A percentile compares a stretch with the other conserved stretches of the same genome.
Evolutionary conservation across 1,284 basidiomycete genomes (phyloP).

Genomic region (Pascua sp.): DNA sequence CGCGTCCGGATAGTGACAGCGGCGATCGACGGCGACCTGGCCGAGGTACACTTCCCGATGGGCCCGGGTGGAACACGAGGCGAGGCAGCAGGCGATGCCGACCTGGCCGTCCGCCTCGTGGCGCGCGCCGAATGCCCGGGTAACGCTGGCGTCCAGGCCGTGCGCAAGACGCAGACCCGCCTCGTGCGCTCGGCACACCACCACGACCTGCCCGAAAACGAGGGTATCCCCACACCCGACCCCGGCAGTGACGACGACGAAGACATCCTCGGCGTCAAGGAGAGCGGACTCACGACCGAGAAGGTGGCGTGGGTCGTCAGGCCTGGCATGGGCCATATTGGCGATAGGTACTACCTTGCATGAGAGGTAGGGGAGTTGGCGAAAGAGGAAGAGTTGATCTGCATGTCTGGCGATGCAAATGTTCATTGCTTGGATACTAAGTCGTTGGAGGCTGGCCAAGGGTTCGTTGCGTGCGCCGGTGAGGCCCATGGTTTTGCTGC

Average conservation of each 20-base stretch:
- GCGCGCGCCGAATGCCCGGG: not conserved
- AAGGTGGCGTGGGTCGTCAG: conserved; percentile 47
- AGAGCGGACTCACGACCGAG: conserved; percentile 15
- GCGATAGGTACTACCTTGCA: conserved; percentile 21
- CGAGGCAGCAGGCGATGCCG: conserved; percentile 40
- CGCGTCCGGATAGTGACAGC: conserved; percentile 74
- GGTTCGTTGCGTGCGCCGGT: conserved; percentile 2
- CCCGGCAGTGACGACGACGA: conserved; percentile 5
- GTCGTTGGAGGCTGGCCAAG: not conserved
- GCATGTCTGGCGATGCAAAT: not conserved
- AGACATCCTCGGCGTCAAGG: conserved; percentile 13
- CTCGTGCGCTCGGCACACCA: too few species aligned
- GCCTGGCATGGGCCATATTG: conserved; percentile 48
- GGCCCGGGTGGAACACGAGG: conserved; percentile 26
- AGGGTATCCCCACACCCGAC: too few species aligned
- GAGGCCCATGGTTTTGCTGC: too few species aligned
- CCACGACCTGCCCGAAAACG: too few species aligned
- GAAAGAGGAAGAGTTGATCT: not conserved
- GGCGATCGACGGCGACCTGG: conserved; percentile 60
- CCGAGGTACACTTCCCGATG: conserved; percentile 42
- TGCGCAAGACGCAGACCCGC: too few species aligned
- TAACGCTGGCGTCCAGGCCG: too few species aligned
- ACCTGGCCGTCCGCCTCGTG: conserved; percentile 30
- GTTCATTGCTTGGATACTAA: not conserved
- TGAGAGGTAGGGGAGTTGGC: not conserved